Conservation (phyloP, 2,329 filamentous ascomycete genomes). For the Cercospora zeae-maydis region DNA sequence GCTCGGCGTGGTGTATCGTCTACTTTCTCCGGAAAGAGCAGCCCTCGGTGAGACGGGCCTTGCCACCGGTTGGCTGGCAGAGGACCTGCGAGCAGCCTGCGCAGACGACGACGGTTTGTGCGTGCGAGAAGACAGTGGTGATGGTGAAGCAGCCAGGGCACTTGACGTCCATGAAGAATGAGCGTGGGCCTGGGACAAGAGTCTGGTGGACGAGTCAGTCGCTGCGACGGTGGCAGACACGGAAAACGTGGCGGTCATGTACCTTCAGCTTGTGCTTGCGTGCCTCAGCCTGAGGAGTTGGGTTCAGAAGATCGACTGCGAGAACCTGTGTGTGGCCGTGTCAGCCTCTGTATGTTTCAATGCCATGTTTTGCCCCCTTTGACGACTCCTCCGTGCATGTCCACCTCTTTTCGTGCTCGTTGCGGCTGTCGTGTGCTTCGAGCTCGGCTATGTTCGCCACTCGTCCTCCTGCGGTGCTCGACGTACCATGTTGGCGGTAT, state of each 20-base stretch:
- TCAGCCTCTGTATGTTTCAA: constrained; percentile 23
- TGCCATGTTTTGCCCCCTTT: neutral
- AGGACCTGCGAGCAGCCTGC: constrained; percentile 98
- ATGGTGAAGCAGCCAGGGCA: constrained; percentile 99
- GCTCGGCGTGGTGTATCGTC: constrained; percentile 44
- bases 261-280: constrained; percentile 99
- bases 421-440: constrained; percentile 29
- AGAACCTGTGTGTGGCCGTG: constrained; percentile 69
- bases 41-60: constrained; percentile 97
- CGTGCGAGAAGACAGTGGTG: constrained; percentile 99
- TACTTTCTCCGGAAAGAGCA: constrained; percentile 99
- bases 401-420: constrained; percentile 6
- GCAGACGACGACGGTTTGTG: constrained; percentile 99
- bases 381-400: constrained; percentile 1
- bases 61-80: constrained; percentile 98
- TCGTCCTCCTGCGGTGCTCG: constrained; percentile 8
- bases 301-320: constrained; percentile 99
- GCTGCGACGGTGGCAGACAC: neutral
- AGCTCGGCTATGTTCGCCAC: constrained; percentile 18
- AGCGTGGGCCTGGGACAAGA: constrained; percentile 92
- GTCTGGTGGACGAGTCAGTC: constrained; percentile 24
- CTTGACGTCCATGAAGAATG: constrained; percentile 99
- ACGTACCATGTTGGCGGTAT: constrained; percentile 35
- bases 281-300: constrained; percentile 92
- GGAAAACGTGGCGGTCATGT: constrained; percentile 35